phyloP scores from a whole-genome alignment of 2,329 filamentous ascomycete species.

The Phialocephala sp. region DNA sequence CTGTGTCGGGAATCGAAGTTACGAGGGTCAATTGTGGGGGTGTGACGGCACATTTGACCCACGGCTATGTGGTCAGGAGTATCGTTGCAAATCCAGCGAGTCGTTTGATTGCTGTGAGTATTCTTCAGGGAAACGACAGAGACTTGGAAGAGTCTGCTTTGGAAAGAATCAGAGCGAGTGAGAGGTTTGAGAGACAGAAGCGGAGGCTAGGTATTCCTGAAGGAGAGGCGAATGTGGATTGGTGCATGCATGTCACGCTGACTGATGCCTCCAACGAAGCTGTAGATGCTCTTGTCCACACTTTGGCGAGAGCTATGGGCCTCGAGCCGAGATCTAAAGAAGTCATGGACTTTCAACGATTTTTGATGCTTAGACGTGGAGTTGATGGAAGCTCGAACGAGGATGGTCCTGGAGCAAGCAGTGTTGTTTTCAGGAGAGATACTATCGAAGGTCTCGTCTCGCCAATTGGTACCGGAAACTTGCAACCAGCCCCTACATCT shows the following conservation, averaged over 20 bases:
- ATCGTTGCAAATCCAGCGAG: constrained; percentile 18
- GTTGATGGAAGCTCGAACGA: not conserved
- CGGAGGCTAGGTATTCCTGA: constrained; percentile 13
- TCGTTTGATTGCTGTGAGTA: constrained; percentile 13
- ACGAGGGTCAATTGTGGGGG: constrained; percentile 23
- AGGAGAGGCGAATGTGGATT: constrained; percentile 14
- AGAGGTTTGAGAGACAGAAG: constrained; percentile 19
- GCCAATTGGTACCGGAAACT: not conserved
- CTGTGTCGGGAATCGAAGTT: constrained; percentile 18
- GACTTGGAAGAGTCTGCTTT: constrained; percentile 3
- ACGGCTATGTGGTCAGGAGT: constrained; percentile 22
- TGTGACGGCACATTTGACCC: constrained; percentile 19
- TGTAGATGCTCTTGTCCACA: constrained; percentile 6
- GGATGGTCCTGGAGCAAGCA: not conserved
- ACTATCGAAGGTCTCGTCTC: not conserved
- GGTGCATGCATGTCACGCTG: constrained; percentile 19
- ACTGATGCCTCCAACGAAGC: not conserved
- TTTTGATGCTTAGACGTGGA: not conserved
- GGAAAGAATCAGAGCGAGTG: constrained; percentile 14
- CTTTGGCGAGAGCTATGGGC: constrained; percentile 14
- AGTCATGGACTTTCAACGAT: not conserved
- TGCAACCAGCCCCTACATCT: not conserved
- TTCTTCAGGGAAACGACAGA: constrained; percentile 14
- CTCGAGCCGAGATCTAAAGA: not conserved
- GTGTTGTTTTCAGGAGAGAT: not conserved